A percentile compares a stretch with the other conserved stretches of the same genome.
Conservation (phyloP, 2,329 filamentous ascomycete species). For the Cylindrodendrum hubeiense region DNA sequence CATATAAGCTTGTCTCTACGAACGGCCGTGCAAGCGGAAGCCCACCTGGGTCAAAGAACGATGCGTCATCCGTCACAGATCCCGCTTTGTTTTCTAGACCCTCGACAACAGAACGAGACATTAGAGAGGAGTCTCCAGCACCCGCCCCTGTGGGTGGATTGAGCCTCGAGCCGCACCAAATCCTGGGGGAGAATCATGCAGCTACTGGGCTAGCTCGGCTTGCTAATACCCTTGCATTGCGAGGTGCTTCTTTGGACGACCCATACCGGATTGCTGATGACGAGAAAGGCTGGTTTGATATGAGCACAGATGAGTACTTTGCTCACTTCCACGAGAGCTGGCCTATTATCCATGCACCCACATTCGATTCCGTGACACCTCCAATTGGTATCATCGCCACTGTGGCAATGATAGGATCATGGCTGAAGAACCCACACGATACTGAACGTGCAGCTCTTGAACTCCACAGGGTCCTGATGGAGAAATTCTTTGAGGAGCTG, state of each 20-base stretch:
- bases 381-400: slow-evolving; percentile 44
- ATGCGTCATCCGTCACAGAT: background rate
- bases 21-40: slow-evolving; percentile 16
- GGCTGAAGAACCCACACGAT: slow-evolving; percentile 47
- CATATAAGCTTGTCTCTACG: slow-evolving; percentile 46
- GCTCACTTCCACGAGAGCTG: slow-evolving; percentile 55
- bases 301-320: slow-evolving; percentile 50
- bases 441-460: slow-evolving; percentile 44
- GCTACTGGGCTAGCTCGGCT: slow-evolving; percentile 27
- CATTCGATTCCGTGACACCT: slow-evolving; percentile 47
- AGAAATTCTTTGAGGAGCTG: slow-evolving; percentile 44
- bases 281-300: slow-evolving; percentile 34
- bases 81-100: background rate
- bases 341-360: slow-evolving; percentile 55
- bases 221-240: slow-evolving; percentile 14
- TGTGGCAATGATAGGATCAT: slow-evolving; percentile 55
- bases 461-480: slow-evolving; percentile 50
- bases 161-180: slow-evolving; percentile 6
- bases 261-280: slow-evolving; percentile 9
- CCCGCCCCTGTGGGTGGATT: slow-evolving; percentile 11
- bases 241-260: slow-evolving; percentile 23
- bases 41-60: slow-evolving; percentile 9
- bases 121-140: background rate
- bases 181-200: slow-evolving; percentile 19
- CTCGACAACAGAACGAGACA: background rate